Percentiles rank a stretch among this genome's conserved stretches.
phyloP scores from a whole-genome alignment of 139 green algal species.

The Asterochloris sp. region DNA sequence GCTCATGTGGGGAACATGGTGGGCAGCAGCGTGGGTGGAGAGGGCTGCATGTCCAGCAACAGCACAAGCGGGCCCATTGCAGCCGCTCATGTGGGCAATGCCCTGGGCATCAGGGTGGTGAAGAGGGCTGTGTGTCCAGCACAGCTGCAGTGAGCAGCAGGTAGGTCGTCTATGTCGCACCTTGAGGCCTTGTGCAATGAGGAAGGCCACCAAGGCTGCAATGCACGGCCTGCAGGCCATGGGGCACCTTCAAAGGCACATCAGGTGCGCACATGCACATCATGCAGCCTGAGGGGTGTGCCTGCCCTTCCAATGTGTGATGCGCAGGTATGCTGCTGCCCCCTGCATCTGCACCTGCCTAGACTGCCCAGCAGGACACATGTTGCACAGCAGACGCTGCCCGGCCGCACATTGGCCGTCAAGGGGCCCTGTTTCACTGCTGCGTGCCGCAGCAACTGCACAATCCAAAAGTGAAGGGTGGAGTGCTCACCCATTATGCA shows the following conservation, averaged over 20 bases:
- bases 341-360: neutral
- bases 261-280: too few relatives aligned
- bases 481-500: slow-evolving; percentile 39
- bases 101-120: too few relatives aligned
- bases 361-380: neutral
- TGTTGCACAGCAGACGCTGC: neutral
- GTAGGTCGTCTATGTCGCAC: neutral
- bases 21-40: too few relatives aligned
- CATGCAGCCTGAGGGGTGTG: neutral
- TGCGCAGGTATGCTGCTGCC: neutral
- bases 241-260: too few relatives aligned
- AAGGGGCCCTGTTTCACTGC: neutral
- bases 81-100: too few relatives aligned
- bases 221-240: slow-evolving; percentile 46
- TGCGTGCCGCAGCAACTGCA: neutral
- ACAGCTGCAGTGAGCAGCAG: too few relatives aligned
- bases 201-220: slow-evolving; percentile 65
- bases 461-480: neutral
- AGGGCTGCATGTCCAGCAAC: too few relatives aligned
- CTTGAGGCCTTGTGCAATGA: slow-evolving; percentile 66
- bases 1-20: too few relatives aligned
- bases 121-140: too few relatives aligned
- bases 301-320: neutral
- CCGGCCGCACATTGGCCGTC: neutral
- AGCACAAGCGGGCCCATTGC: too few relatives aligned